Evolutionary conservation across 1,284 basidiomycete genomes (phyloP), one percentile per base, ranked within the genome.

Genomic region (Naganishia liquefaciens): DNA sequence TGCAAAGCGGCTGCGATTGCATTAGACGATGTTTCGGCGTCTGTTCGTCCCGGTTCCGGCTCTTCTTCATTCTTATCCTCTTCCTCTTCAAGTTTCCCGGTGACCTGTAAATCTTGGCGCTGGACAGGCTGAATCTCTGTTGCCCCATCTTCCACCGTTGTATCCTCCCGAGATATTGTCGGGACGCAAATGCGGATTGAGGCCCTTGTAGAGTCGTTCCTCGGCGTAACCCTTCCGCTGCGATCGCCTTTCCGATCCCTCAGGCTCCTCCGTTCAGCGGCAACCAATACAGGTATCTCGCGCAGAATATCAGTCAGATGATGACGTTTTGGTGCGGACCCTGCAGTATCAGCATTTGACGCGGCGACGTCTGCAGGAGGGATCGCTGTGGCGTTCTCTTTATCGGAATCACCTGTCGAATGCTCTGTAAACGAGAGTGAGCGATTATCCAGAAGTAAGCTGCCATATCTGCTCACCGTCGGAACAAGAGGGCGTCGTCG

Each of bases 221-320:
- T 42, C 13, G 10, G 23, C 27, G 33, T 50, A 21, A 30, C 46
- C 25, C 57, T 50, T 49, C 28, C 57, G 15, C 46, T 49, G 11
- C 57, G 44, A 39, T 47, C 57, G 37, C 57, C 57, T 60, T 60
- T 60, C 44, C 57, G 30, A 39, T 60, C 46, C n/a, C 57, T n/a
- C 37, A 60, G n/a, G 27, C 57, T 60, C 21, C 40, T 60, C 57
- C 33, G 23, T 40, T 49, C 57, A 23, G 33, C 37, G 3, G 7
- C 47, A 17, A 30, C 57, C 17, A 33, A 60, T 21, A 60, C 19
- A 10, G 46, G 19, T 2, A 60, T 46, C 39, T 60, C 57, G 33
- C 30, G 57, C 33, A 37, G 27, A 60, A 50, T 46, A 15, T 44
- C 25, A n/a, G 39, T 37, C 43, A 50, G 33, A 1, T n/a, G 37